Conservation (phyloP, 2,329 filamentous ascomycete species). For the Beauveria rudraprayagi region DNA sequence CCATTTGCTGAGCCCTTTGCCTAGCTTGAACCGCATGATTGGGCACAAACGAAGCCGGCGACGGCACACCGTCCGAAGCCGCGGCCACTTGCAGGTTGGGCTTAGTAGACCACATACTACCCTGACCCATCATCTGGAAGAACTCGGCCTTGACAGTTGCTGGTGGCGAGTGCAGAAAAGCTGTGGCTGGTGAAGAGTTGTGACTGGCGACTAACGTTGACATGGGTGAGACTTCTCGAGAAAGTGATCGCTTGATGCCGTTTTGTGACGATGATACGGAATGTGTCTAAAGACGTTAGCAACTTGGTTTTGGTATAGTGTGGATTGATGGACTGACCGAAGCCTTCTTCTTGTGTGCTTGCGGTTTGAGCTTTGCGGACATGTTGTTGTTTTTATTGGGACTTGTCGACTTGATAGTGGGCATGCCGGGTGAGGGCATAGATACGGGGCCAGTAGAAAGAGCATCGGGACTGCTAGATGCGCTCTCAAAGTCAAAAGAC, state of each 20-base stretch:
- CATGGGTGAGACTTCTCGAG: conserved; percentile 47
- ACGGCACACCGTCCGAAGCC: conserved; percentile 19
- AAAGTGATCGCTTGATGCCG: conserved; percentile 37
- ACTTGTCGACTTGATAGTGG: conserved; percentile 29
- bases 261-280: conserved; percentile 44
- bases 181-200: conserved; percentile 39
- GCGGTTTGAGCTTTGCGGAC: conserved; percentile 17
- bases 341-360: conserved; percentile 30
- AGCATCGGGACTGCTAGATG: conserved; percentile 47
- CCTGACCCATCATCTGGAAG: conserved; percentile 23
- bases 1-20: conserved; percentile 25
- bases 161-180: conserved; percentile 41
- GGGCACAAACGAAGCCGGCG: conserved; percentile 17
- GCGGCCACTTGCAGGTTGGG: conserved; percentile 19
- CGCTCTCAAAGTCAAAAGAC: conserved; percentile 51
- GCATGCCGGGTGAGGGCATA: conserved; percentile 37
- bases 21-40: conserved; percentile 21
- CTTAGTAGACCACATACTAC: conserved; percentile 29
- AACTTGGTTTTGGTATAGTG: background rate
- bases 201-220: conserved; percentile 45
- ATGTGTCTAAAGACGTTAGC: conserved; percentile 38
- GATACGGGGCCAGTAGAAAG: conserved; percentile 19
- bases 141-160: conserved; percentile 34
- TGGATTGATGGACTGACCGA: conserved; percentile 31
- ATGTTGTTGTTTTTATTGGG: conserved; percentile 19